Conservation (phyloP, 108 stramenopile species). For the Nitzschia sp. region DNA sequence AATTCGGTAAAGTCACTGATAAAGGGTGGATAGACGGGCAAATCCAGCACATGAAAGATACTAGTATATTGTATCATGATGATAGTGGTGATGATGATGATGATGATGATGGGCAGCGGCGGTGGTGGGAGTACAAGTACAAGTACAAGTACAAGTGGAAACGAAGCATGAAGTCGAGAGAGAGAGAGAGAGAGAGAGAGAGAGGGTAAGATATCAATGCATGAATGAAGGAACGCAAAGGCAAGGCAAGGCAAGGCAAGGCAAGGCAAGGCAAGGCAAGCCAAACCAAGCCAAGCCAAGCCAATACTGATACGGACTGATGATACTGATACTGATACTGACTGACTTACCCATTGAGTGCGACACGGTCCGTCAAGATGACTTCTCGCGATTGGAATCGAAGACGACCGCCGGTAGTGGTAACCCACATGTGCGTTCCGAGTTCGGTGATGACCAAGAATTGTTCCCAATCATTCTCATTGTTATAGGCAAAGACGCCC, state of each 20-base stretch:
- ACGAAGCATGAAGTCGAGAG: too few relatives aligned
- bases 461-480: slow-evolving; percentile 19
- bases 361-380: slow-evolving; percentile 22
- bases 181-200: too few relatives aligned
- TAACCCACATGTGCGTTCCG: slow-evolving; percentile 37
- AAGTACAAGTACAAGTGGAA: not conserved
- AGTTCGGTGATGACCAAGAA: slow-evolving; percentile 30
- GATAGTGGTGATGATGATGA: slow-evolving; percentile 16
- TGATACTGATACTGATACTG: too few relatives aligned
- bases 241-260: not conserved
- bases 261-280: slow-evolving; percentile 2
- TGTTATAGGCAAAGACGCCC: slow-evolving; percentile 25
- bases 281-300: too few relatives aligned
- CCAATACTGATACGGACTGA: too few relatives aligned
- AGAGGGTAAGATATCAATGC: too few relatives aligned
- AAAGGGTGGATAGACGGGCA: slow-evolving; percentile 30
- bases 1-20: slow-evolving; percentile 36
- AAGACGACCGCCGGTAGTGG: slow-evolving; percentile 28
- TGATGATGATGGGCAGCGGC: not conserved
- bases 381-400: slow-evolving; percentile 36
- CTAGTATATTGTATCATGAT: too few relatives aligned
- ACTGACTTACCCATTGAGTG: slow-evolving; percentile 30
- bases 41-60: slow-evolving; percentile 32
- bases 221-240: too few relatives aligned
- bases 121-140: too few relatives aligned